Percentiles rank a stretch among this genome's conserved stretches.
Evolutionary conservation across 805 yeast genomes (phyloP).

Genomic region (Helenozyma baotianmanensis): DNA sequence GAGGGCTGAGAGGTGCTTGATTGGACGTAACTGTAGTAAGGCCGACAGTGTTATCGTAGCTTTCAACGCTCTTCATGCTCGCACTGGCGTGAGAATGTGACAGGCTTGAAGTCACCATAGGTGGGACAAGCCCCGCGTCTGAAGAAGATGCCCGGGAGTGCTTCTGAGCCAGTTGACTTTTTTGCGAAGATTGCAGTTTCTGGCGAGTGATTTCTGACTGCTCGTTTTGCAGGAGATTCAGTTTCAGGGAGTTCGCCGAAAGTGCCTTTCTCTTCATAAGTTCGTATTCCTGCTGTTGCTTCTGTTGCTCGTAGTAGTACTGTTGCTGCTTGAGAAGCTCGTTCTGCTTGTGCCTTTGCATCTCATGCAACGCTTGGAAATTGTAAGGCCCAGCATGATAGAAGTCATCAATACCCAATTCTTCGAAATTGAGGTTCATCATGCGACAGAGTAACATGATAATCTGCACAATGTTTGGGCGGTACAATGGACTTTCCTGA

Average conservation of each 20-base stretch:
- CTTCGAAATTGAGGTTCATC: constrained; percentile 30
- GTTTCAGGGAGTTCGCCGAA: constrained; percentile 8
- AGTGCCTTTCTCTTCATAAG: constrained; percentile 15
- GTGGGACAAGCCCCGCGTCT: too few relatives aligned
- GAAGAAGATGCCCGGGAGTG: too few relatives aligned
- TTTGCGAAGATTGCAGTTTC: too few relatives aligned
- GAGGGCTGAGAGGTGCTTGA: too few relatives aligned
- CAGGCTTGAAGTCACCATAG: too few relatives aligned
- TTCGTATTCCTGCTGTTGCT: constrained; percentile 22
- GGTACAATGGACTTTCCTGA: constrained; percentile 71
- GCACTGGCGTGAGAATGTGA: too few relatives aligned
- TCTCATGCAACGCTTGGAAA: constrained; percentile 51
- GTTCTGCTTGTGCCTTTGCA: constrained; percentile 38
- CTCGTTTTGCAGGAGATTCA: constrained; percentile 3
- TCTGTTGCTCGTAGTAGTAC: constrained; percentile 38
- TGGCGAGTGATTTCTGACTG: not conserved
- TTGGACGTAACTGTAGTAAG: too few relatives aligned
- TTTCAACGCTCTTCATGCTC: too few relatives aligned
- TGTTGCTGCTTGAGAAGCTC: constrained; percentile 34
- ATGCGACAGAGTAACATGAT: constrained; percentile 57
- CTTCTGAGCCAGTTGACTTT: too few relatives aligned
- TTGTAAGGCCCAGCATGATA: constrained; percentile 52
- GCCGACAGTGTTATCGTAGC: too few relatives aligned
- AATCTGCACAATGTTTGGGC: constrained; percentile 89
- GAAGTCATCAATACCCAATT: constrained; percentile 35